phyloP scores from a whole-genome alignment of 352 stramenopile genomes.

The Pythium folliculosum region DNA sequence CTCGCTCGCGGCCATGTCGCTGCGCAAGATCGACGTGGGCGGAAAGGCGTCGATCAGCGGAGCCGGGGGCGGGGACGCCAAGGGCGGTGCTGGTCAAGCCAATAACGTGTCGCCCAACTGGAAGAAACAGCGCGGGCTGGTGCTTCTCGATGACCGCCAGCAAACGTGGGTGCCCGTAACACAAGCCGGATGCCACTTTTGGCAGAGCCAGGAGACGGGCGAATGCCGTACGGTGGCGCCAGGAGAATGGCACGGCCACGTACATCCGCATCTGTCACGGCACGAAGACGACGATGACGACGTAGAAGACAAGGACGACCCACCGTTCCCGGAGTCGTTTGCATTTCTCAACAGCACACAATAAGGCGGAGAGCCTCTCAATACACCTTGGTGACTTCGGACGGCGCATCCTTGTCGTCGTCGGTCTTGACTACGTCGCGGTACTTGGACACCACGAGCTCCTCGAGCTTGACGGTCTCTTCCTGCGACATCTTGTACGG shows the following conservation, averaged over 20 bases:
- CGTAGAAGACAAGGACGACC: slow-evolving; percentile 29
- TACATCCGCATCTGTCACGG: slow-evolving; percentile 12
- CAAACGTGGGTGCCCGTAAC: slow-evolving; percentile 60
- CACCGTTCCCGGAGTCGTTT: slow-evolving; percentile 66
- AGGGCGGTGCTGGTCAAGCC: neutral
- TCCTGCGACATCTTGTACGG: slow-evolving; percentile 95
- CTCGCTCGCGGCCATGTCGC: slow-evolving; percentile 32
- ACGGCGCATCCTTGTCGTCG: slow-evolving; percentile 34
- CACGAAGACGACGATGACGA: slow-evolving; percentile 7
- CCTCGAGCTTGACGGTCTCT: slow-evolving; percentile 69
- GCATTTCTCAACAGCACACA: slow-evolving; percentile 54
- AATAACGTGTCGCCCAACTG: slow-evolving; percentile 19
- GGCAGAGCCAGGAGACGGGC: slow-evolving; percentile 66
- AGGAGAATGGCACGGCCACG: slow-evolving; percentile 8
- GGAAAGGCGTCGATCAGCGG: slow-evolving; percentile 7
- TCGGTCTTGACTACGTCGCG: slow-evolving; percentile 26
- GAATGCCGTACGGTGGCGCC: slow-evolving; percentile 48
- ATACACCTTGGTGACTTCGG: slow-evolving; percentile 83
- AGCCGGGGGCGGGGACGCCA: slow-evolving; percentile 4
- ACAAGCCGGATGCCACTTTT: slow-evolving; percentile 79
- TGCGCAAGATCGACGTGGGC: slow-evolving; percentile 49
- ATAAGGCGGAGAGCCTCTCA: slow-evolving; percentile 28
- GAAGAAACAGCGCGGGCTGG: slow-evolving; percentile 38
- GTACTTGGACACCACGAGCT: slow-evolving; percentile 66
- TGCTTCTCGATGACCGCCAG: slow-evolving; percentile 33